Evolutionary conservation across 208 protist species (phyloP), one percentile per base, ranked within the genome.

Genomic region (Crithidia bombi): DNA sequence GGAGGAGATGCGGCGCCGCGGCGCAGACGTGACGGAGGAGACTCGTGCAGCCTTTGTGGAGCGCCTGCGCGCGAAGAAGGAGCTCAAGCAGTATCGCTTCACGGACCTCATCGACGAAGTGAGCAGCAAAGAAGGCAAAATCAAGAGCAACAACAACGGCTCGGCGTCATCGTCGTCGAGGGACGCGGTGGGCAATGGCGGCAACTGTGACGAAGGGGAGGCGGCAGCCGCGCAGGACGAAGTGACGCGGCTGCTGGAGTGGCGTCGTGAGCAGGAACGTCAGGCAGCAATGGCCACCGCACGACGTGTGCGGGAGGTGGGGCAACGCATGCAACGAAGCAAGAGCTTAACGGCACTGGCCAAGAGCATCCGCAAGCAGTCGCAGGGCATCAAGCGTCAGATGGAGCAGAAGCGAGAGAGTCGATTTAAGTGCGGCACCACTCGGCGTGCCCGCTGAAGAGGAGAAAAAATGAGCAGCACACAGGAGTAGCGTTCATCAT

Each of bases 271-370:
- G 30, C 68, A 92, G 71, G 86, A 88, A 58, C 44, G 71, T 6
- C 43, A 82, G 32, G 66, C 84, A 21, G 75, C 75, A 12, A 21
- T 66, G 15, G 38, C 62, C n/a, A 77, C 91, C 5, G 89, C 85
- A 19, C 70, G 82, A 26, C 81, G 83, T 11, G 70, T 88, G 62
- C 81, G 85, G 33, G 91, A 96, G 63, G 80, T 94, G 21, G 81
- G 82, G 25, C 91, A 96, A 69, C 89, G 91, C 17, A 81, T 90
- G 59, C 85, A 94, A 74, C 89, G 91, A 25, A 92, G 89, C 73
- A 84, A 83, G 33, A 92, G 87, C 43, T 78, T 96, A 14, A 56
- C 72, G 5, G 83, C 91, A 6, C 65, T 96, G 25, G 89, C 91
- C 5, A 92, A 91, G 67, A 85, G 59, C n/a, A 84, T 96, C 26